Percentiles rank a stretch among this genome's conserved stretches.
phyloP scores from a whole-genome alignment of 2,329 filamentous ascomycete species.

The Cytospora paraplurivora region DNA sequence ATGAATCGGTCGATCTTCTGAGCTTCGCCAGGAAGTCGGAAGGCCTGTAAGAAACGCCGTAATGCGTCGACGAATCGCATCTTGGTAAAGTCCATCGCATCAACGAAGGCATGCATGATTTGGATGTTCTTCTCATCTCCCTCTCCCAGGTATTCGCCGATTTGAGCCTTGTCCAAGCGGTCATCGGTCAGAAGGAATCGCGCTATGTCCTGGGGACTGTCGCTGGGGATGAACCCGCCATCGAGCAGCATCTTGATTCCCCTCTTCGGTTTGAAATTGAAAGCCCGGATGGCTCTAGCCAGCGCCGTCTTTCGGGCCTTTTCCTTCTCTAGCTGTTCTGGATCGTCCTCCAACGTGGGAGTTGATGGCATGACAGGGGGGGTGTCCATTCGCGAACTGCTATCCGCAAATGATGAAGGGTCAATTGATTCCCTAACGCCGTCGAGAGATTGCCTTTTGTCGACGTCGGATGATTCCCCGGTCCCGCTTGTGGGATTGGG shows the following conservation, averaged over 20 bases:
- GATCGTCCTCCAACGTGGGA: conserved; percentile 80
- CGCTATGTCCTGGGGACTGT: conserved; percentile 80
- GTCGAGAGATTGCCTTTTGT: conserved; percentile 56
- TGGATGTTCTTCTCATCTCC: conserved; percentile 91
- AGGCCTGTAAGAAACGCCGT: conserved; percentile 88
- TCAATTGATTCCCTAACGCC: conserved; percentile 76
- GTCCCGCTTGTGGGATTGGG: conserved; percentile 64
- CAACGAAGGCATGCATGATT: conserved; percentile 98
- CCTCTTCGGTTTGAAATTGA: conserved; percentile 97
- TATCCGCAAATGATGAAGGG: conserved; percentile 59
- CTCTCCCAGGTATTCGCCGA: conserved; percentile 94
- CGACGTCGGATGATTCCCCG: conserved; percentile 49
- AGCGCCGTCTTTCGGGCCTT: conserved; percentile 93
- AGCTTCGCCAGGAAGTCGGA: conserved; percentile 91
- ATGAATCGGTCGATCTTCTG: conserved; percentile 99
- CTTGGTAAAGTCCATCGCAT: conserved; percentile 89
- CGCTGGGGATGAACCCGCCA: conserved; percentile 83
- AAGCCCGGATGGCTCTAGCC: conserved; percentile 83
- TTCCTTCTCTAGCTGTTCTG: conserved; percentile 88
- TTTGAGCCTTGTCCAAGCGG: conserved; percentile 83
- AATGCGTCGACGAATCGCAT: conserved; percentile 91
- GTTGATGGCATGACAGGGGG: conserved; percentile 65
- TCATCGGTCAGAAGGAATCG: conserved; percentile 80
- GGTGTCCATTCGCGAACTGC: conserved; percentile 63
- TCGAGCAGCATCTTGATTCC: conserved; percentile 83